These are phyloP conservation scores for Saccharomycopsis sp. DNA, from an alignment of 805 yeast species.

Conservation along the genomic window DNA sequence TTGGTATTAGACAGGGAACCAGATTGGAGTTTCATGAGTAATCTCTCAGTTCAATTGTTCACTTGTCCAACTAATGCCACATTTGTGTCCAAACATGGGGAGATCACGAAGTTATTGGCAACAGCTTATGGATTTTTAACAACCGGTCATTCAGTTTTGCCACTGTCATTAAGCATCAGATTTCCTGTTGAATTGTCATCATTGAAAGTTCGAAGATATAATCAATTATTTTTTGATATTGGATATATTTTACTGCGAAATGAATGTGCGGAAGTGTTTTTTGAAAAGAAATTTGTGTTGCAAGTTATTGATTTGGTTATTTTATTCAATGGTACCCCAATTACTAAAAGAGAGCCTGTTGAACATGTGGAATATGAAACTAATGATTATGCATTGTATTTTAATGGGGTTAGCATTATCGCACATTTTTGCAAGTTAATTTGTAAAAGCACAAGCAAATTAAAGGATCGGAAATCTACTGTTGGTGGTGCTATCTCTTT, in stretches of 20 bases:
- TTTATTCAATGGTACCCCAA: conserved; percentile 73
- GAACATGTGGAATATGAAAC: conserved; percentile 89
- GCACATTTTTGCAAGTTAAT: conserved; percentile 53
- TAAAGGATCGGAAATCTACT: conserved; percentile 10
- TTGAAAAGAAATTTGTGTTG: conserved; percentile 39
- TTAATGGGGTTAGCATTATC: conserved; percentile 47
- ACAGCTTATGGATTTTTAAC: conserved; percentile 59
- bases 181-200: conserved; percentile 32
- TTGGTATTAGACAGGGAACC: conserved; percentile 70
- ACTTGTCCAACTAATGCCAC: conserved; percentile 72
- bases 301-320: conserved; percentile 60
- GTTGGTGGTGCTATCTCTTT: conserved; percentile 9
- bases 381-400: conserved; percentile 54
- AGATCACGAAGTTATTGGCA: conserved; percentile 53
- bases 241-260: conserved; percentile 72
- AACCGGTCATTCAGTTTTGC: conserved; percentile 38
- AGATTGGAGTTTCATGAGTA: conserved; percentile 63
- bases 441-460: conserved; percentile 37
- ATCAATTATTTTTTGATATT: conserved; percentile 72
- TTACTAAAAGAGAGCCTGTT: conserved; percentile 62
- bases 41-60: conserved; percentile 71
- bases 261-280: conserved; percentile 42
- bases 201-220: conserved; percentile 65
- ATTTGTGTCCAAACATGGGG: conserved; percentile 55
- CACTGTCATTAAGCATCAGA: not conserved